A percentile compares a stretch with the other conserved stretches of the same genome.
Conservation (phyloP, 1,284 basidiomycete genomes). For the Grifola frondosa region DNA sequence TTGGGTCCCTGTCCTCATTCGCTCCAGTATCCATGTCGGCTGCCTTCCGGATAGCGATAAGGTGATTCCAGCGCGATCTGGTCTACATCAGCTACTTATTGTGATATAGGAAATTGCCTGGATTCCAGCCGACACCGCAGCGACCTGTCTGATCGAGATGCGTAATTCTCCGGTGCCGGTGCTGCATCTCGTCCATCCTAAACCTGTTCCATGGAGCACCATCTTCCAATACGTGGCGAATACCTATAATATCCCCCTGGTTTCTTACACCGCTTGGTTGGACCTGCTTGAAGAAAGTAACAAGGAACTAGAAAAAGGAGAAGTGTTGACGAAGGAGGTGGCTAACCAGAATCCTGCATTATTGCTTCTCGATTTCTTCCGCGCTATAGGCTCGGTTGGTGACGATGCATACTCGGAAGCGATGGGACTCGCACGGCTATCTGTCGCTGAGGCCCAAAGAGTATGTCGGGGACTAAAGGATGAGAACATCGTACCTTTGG, state of each 20-base stretch:
- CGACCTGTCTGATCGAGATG: too few species aligned
- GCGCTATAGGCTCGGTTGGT: too few species aligned
- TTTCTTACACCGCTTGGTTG: constrained; percentile 13
- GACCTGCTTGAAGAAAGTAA: constrained; percentile 3
- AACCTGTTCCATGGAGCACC: constrained; percentile 12
- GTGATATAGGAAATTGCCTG: too few species aligned
- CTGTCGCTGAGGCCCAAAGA: too few species aligned
- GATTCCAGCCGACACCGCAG: too few species aligned
- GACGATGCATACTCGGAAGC: too few species aligned
- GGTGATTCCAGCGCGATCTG: constrained; percentile 6
- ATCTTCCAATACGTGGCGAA: constrained; percentile 10
- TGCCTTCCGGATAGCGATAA: constrained; percentile 12
- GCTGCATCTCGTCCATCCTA: constrained; percentile 15
- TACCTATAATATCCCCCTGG: constrained; percentile 12
- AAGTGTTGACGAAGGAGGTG: constrained; percentile 1
- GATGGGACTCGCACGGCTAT: too few species aligned
- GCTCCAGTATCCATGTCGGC: constrained; percentile 11
- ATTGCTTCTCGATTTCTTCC: constrained; percentile 16
- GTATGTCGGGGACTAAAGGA: too few species aligned
- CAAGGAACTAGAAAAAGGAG: not conserved
- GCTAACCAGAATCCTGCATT: constrained; percentile 14
- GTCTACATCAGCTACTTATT: not conserved
- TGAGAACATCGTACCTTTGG: too few species aligned
- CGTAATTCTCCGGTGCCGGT: too few species aligned
- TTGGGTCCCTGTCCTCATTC: constrained; percentile 31